Evolutionary conservation across 768 basidiomycete genomes (phyloP).

Genomic region (Thelephora ganbajun): DNA sequence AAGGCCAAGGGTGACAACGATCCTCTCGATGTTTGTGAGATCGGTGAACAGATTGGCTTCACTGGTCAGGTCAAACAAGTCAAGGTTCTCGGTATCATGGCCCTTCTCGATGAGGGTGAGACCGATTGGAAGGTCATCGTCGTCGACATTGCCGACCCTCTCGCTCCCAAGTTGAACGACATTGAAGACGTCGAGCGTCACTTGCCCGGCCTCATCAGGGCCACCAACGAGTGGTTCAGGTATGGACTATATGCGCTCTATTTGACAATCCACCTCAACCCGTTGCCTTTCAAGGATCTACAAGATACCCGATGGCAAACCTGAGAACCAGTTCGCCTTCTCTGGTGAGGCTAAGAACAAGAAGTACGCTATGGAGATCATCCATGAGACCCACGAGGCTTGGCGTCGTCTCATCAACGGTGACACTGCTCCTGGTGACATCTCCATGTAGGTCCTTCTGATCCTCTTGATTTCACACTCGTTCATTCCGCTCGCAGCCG

Average conservation of each 20-base stretch:
- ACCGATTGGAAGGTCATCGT: constrained; percentile 99
- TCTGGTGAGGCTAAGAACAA: constrained; percentile 99
- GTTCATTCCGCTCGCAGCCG: constrained; percentile 29
- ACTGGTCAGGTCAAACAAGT: constrained; percentile 98
- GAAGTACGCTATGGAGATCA: constrained; percentile 98
- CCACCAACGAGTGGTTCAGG: constrained; percentile 99
- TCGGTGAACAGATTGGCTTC: constrained; percentile 96
- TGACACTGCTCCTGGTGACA: constrained; percentile 58
- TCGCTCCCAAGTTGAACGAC: constrained; percentile 94
- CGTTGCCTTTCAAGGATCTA: constrained; percentile 48
- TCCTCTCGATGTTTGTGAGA: constrained; percentile 98
- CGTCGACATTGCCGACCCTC: constrained; percentile 89
- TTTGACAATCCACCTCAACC: background rate
- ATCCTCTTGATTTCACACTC: background rate
- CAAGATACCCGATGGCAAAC: constrained; percentile 93
- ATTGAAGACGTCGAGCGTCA: constrained; percentile 98
- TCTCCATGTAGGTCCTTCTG: constrained; percentile 64
- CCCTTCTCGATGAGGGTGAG: constrained; percentile 96
- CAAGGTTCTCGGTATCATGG: constrained; percentile 99
- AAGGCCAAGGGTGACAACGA: constrained; percentile 99
- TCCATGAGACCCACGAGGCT: constrained; percentile 97
- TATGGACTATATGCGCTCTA: constrained; percentile 15
- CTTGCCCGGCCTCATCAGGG: constrained; percentile 90
- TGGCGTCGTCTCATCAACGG: constrained; percentile 90
- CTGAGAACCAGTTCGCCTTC: constrained; percentile 97